phyloP scores from a whole-genome alignment of 805 yeast genomes.

The Hagleromyces aurorensis region DNA sequence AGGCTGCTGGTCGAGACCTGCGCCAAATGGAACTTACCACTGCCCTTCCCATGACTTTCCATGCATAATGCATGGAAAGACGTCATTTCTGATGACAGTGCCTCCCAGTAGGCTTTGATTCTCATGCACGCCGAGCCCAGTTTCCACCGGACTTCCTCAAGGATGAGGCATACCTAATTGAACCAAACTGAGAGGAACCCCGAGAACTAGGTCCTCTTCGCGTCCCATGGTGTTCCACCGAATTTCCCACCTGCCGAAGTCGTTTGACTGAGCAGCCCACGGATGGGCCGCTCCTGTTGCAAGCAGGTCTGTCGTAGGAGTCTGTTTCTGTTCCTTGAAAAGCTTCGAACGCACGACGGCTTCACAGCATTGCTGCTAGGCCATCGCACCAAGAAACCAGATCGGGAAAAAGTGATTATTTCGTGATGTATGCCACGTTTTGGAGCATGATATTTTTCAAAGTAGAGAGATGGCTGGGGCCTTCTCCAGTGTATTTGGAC shows the following conservation, averaged over 20 bases:
- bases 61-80: slow-evolving; percentile 7
- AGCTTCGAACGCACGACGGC: too few relatives aligned
- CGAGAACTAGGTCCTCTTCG: neutral
- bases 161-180: slow-evolving; percentile 1
- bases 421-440: too few relatives aligned
- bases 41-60: slow-evolving; percentile 31
- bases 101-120: slow-evolving; percentile 19
- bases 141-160: neutral
- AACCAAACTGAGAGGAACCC: neutral
- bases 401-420: too few relatives aligned
- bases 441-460: too few relatives aligned
- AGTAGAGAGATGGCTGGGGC: too few relatives aligned
- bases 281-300: slow-evolving; percentile 8
- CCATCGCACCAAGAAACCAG: too few relatives aligned
- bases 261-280: neutral
- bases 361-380: too few relatives aligned
- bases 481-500: too few relatives aligned
- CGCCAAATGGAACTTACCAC: slow-evolving; percentile 28
- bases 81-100: slow-evolving; percentile 29
- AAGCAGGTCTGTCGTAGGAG: too few relatives aligned
- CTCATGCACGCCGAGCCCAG: slow-evolving; percentile 11
- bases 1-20: slow-evolving; percentile 14
- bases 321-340: too few relatives aligned
- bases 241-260: slow-evolving; percentile 36
- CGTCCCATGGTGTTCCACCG: slow-evolving; percentile 30